phyloP scores from a whole-genome alignment of 164 flowering plant species.

The Stephania japonica region DNA sequence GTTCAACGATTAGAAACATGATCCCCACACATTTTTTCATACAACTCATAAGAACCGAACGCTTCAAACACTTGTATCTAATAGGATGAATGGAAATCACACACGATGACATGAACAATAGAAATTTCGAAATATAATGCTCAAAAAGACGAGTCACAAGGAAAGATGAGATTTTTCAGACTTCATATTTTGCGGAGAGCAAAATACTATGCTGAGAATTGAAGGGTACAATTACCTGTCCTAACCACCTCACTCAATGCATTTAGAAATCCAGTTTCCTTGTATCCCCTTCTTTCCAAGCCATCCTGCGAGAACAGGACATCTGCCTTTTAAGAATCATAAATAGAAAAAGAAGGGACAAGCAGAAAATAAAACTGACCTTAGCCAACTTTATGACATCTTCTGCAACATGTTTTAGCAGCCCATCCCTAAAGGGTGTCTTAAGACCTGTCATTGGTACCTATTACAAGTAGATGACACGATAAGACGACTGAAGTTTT shows the following conservation, averaged over 20 bases:
- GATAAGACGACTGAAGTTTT: not conserved
- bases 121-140: too few species aligned
- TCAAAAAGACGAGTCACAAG: too few species aligned
- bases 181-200: too few species aligned
- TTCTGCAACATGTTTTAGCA: slow-evolving; percentile 78
- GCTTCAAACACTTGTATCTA: too few species aligned
- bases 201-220: not conserved
- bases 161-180: too few species aligned
- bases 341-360: not conserved
- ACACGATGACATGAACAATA: too few species aligned
- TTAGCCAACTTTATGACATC: slow-evolving; percentile 75
- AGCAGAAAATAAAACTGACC: slow-evolving; percentile 33
- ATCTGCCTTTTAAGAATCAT: not conserved
- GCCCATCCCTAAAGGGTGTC: slow-evolving; percentile 91
- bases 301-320: slow-evolving; percentile 64
- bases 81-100: too few species aligned
- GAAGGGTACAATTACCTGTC: slow-evolving; percentile 47
- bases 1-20: too few species aligned
- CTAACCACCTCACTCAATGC: slow-evolving; percentile 80
- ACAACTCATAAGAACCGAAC: too few species aligned
- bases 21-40: too few species aligned
- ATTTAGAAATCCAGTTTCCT: slow-evolving; percentile 84
- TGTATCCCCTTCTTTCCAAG: slow-evolving; percentile 88
- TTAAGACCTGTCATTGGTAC: slow-evolving; percentile 80
- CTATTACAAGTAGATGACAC: slow-evolving; percentile 25